phyloP scores from a whole-genome alignment of 192 early-diverging fungal genomes.

The Glomus cerebriforme region DNA sequence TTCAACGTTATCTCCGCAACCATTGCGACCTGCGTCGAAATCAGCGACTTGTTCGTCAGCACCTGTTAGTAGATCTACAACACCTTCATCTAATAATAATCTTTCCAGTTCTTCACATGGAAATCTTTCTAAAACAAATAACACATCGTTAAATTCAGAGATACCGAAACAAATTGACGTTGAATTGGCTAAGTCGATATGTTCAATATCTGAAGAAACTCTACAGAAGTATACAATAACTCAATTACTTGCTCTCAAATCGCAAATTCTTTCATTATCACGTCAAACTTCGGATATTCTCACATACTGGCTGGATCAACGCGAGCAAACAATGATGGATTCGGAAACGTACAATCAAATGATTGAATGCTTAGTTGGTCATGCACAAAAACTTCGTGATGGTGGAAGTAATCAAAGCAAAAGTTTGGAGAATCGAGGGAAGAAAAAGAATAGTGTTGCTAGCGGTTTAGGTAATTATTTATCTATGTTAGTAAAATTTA shows the following conservation, averaged over 20 bases:
- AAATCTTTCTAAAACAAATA: slow-evolving; percentile 9
- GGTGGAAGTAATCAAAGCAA: slow-evolving; percentile 24
- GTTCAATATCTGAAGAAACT: slow-evolving; percentile 41
- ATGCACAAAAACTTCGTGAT: slow-evolving; percentile 51
- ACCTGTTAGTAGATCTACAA: not conserved
- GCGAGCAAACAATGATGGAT: slow-evolving; percentile 63
- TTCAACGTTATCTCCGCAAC: not conserved
- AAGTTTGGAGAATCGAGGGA: slow-evolving; percentile 1
- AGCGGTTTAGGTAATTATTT: slow-evolving; percentile 16
- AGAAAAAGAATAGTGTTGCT: slow-evolving; percentile 2
- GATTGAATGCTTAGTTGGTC: slow-evolving; percentile 59
- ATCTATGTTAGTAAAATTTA: not conserved
- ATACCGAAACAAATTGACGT: slow-evolving; percentile 18
- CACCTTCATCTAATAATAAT: not conserved
- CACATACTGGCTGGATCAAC: slow-evolving; percentile 58
- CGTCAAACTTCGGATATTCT: slow-evolving; percentile 57
- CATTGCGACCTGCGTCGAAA: not conserved
- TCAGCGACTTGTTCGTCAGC: slow-evolving; percentile 1
- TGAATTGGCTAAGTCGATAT: slow-evolving; percentile 11
- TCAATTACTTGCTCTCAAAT: slow-evolving; percentile 53
- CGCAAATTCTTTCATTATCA: slow-evolving; percentile 46
- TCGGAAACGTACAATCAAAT: slow-evolving; percentile 63
- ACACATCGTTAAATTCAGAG: not conserved
- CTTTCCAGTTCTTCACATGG: not conserved
- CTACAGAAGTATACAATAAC: slow-evolving; percentile 50